Percentiles rank a stretch among this genome's conserved stretches.
Conservation (phyloP, 1,139 yeast genomes). For the Saccharomycopsis hybrid region DNA sequence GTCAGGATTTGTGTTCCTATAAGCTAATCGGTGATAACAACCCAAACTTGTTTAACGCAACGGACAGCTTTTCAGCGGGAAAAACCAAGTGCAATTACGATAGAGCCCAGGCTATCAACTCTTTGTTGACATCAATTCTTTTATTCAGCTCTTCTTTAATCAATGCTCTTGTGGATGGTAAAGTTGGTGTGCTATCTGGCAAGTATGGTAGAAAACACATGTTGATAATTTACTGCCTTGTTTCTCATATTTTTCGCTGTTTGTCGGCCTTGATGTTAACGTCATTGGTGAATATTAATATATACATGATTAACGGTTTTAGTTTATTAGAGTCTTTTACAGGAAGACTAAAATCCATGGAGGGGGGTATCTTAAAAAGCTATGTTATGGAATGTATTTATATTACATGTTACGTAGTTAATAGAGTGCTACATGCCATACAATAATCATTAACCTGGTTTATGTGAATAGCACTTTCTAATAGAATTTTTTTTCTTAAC, state of each 20-base stretch:
- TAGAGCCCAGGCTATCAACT: slow-evolving; percentile 28
- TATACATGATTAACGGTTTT: slow-evolving; percentile 35
- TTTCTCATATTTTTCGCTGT: background rate
- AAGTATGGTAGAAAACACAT: slow-evolving; percentile 47
- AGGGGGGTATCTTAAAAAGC: slow-evolving; percentile 47
- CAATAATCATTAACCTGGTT: no score
- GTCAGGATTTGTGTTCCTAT: slow-evolving; percentile 12
- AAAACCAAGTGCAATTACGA: slow-evolving; percentile 29
- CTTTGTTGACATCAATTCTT: slow-evolving; percentile 26
- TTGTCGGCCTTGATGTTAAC: slow-evolving; percentile 1
- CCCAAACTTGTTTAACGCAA: background rate
- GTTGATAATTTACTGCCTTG: slow-evolving; percentile 3
- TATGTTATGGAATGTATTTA: slow-evolving; percentile 69
- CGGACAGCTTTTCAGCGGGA: no score
- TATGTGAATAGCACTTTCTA: no score
- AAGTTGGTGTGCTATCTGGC: slow-evolving; percentile 56
- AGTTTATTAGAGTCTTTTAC: slow-evolving; percentile 41
- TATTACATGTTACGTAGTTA: no score
- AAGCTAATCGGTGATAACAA: no score
- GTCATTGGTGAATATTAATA: slow-evolving; percentile 27
- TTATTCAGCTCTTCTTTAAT: slow-evolving; percentile 24
- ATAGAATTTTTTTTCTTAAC: no score
- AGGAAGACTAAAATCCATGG: slow-evolving; percentile 50
- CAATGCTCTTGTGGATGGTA: slow-evolving; percentile 27
- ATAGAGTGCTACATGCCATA: no score